Evolutionary conservation across 495 filamentous ascomycete genomes (phyloP), one percentile per base, ranked within the genome.

Genomic region (Pyronema domesticum): DNA sequence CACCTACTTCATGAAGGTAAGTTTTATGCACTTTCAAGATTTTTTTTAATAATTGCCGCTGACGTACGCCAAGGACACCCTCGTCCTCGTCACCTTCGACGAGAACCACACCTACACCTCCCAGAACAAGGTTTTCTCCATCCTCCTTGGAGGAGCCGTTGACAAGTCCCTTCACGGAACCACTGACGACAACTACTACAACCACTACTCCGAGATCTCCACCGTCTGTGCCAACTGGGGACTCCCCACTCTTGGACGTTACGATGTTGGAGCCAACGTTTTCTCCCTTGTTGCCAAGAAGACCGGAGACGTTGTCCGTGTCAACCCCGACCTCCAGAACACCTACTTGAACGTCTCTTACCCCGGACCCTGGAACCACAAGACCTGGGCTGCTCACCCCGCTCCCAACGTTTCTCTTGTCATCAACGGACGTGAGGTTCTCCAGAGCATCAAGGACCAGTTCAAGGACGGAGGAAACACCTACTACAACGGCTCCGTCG

Each of bases 81-180:
- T 87, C 5, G 67, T 86, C 33, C 65, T 83, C 14, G 61, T 86
- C 44, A 83, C 79, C 23, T 85, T 83, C 47, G 81, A 87, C 54
- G 82, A 85, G 68, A 73, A 71, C 56, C 73, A 72, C 55, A 74
- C 69, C 49, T 83, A 81, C 66, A 53, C 68, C 10, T 63, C 61
- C 8, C 68, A 68, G 37, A 83, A 82, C 70, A 67, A 67, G 3
- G 72, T 84, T 35, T 76, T 76, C 59, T 73, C 69, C 52, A 66
- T 85, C 58, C 72, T 86, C 6, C 66, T 87, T 23, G 82, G 82
- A n/a, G 79, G 75, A 54, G 77, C 80, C 33, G 68, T 87, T 18
- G 78, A 80, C 19, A 48, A 69, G 4, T 39, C 71, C 46, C 69
- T 80, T 9, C 69, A 74, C 53, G 80, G 80, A 30, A 82, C 79